Conservation (phyloP, 202 grass and related monocot genomes). For the Schoenoplectus triqueter region DNA sequence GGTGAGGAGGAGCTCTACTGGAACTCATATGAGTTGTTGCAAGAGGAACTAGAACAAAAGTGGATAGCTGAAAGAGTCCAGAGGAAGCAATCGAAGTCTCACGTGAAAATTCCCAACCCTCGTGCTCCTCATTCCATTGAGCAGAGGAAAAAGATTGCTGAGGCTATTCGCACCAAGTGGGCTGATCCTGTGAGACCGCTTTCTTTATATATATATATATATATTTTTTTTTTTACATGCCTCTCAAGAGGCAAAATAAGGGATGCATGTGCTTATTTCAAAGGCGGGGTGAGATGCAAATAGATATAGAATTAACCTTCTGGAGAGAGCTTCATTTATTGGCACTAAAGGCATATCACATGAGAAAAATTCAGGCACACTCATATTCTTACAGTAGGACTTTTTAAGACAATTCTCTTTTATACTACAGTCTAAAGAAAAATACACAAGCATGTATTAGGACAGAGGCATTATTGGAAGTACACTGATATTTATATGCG, state of each 20-base stretch:
- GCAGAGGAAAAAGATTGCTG: constrained; percentile 87
- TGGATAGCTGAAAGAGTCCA: constrained; percentile 53
- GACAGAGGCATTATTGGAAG: neutral
- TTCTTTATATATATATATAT: constrained; percentile 17
- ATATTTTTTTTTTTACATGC: constrained; percentile 9
- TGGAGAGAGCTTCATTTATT: neutral
- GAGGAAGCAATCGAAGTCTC: constrained; percentile 59
- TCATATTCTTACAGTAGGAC: neutral
- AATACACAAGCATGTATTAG: neutral
- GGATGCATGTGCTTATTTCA: neutral
- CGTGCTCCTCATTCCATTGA: constrained; percentile 75
- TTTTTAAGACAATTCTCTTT: neutral
- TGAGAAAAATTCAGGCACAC: constrained; percentile 2
- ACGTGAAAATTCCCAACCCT: constrained; percentile 43
- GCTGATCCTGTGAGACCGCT: constrained; percentile 66
- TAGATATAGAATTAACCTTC: neutral
- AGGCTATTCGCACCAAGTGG: constrained; percentile 93
- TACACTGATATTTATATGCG: neutral
- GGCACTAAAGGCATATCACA: neutral
- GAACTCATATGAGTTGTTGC: constrained; percentile 77
- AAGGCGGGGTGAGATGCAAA: neutral
- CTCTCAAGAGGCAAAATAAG: neutral
- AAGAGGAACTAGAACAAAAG: constrained; percentile 57
- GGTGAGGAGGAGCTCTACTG: constrained; percentile 66
- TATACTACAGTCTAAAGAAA: neutral